Percentiles rank a stretch among this genome's conserved stretches.
These are phyloP conservation scores for Cladosporium sphaerospermum DNA, from an alignment of 2,329 filamentous ascomycete species.

Conservation along the genomic window DNA sequence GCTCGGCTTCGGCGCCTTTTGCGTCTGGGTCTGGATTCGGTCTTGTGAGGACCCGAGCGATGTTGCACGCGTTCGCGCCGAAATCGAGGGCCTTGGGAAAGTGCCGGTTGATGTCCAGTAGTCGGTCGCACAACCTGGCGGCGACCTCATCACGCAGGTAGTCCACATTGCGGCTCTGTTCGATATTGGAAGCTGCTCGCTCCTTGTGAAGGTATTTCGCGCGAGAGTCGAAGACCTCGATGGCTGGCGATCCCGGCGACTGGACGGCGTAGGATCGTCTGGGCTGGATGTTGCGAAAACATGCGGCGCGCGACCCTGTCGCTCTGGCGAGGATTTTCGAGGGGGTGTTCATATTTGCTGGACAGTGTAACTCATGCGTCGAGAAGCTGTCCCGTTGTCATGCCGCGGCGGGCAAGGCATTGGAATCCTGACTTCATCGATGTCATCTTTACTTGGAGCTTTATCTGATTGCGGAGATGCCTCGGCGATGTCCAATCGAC, in stretches of 20 bases:
- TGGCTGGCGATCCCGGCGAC: slow-evolving; percentile 66
- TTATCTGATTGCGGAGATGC: too few species aligned
- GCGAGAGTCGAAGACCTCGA: slow-evolving; percentile 85
- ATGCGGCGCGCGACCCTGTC: not conserved
- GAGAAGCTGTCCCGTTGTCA: too few species aligned
- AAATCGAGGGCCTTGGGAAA: slow-evolving; percentile 84
- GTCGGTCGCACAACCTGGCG: slow-evolving; percentile 70
- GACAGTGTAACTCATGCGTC: not conserved
- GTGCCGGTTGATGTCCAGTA: slow-evolving; percentile 86
- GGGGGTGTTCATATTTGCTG: not conserved
- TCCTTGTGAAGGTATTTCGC: slow-evolving; percentile 91
- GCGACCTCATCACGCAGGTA: slow-evolving; percentile 94
- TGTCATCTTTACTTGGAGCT: not conserved
- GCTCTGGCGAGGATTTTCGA: not conserved
- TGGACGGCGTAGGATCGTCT: slow-evolving; percentile 64
- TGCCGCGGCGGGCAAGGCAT: not conserved
- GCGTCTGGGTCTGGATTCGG: slow-evolving; percentile 59
- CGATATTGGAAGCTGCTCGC: slow-evolving; percentile 64
- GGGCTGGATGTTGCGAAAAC: not conserved
- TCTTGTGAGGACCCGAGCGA: slow-evolving; percentile 69
- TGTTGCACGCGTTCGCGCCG: slow-evolving; percentile 91
- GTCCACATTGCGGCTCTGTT: slow-evolving; percentile 73
- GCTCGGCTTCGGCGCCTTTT: slow-evolving; percentile 53
- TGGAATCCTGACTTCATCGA: not conserved
- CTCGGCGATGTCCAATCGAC: too few species aligned